Percentiles rank a stretch among this genome's conserved stretches.
Conservation (phyloP, 2,329 filamentous ascomycete species). For the Penicillium sp. region DNA sequence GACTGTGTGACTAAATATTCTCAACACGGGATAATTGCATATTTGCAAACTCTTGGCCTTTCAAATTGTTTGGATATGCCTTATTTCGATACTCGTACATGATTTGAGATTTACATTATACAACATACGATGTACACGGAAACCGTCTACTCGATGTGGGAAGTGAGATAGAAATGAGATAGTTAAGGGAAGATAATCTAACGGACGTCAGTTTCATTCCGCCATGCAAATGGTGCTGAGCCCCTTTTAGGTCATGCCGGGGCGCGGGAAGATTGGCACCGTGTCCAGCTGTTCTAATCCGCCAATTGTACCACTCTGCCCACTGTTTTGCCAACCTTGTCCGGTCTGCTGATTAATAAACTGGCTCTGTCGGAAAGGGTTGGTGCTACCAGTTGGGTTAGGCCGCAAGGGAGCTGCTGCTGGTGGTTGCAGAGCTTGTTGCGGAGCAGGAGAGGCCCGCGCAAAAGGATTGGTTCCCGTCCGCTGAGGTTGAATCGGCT, state of each 20-base stretch:
- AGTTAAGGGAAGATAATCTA: slow-evolving; percentile 4
- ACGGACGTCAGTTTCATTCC: slow-evolving; percentile 1
- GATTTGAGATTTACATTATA: background rate
- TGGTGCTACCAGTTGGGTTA: slow-evolving; percentile 83
- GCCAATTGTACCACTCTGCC: slow-evolving; percentile 73
- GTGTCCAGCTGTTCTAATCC: slow-evolving; percentile 72
- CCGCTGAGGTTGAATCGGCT: slow-evolving; percentile 54
- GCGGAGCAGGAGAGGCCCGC: slow-evolving; percentile 46
- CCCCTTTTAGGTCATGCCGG: slow-evolving; percentile 52
- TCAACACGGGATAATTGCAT: too few species aligned
- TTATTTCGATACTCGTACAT: background rate
- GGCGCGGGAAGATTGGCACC: slow-evolving; percentile 80
- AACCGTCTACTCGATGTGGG: background rate
- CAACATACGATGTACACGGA: background rate
- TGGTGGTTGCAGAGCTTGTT: slow-evolving; percentile 33
- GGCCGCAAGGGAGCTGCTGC: slow-evolving; percentile 57
- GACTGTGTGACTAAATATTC: background rate
- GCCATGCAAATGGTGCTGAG: background rate
- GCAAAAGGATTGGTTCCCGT: slow-evolving; percentile 73
- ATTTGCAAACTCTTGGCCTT: background rate
- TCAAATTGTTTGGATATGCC: background rate
- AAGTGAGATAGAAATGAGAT: slow-evolving; percentile 7
- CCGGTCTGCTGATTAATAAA: slow-evolving; percentile 89
- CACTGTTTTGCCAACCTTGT: slow-evolving; percentile 77
- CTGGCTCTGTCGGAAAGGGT: slow-evolving; percentile 87